These are phyloP conservation scores for Pythium monospermum DNA, from an alignment of 352 stramenopile species.

Conservation along the genomic window DNA sequence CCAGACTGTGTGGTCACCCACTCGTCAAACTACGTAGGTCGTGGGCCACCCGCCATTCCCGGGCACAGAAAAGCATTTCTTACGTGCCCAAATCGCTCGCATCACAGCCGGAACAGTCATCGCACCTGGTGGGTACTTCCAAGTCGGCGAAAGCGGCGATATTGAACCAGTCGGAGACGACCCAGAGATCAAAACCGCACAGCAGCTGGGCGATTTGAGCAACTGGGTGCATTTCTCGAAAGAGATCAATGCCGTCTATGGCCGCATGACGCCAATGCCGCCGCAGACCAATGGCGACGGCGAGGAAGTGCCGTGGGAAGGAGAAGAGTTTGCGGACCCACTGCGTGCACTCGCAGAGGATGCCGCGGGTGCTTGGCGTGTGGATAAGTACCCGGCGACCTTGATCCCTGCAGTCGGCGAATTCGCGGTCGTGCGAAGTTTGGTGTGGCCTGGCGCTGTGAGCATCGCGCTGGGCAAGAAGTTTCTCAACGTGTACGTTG, in stretches of 20 bases:
- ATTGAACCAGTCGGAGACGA: constrained; percentile 63
- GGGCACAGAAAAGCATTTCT: constrained; percentile 77
- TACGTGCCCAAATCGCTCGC: constrained; percentile 87
- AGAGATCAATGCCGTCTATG: constrained; percentile 82
- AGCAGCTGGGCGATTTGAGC: constrained; percentile 63
- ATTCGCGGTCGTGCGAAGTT: constrained; percentile 63
- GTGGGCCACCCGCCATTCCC: constrained; percentile 85
- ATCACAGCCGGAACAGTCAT: constrained; percentile 81
- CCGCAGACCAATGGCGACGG: constrained; percentile 68
- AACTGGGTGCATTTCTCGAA: constrained; percentile 88
- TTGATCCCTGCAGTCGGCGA: constrained; percentile 54
- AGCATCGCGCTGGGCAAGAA: constrained; percentile 82
- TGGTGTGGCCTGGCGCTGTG: constrained; percentile 84
- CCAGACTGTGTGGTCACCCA: too few relatives aligned
- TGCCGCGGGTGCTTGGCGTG: constrained; percentile 56
- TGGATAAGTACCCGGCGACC: constrained; percentile 66
- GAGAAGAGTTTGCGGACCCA: constrained; percentile 55
- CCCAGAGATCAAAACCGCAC: constrained; percentile 64
- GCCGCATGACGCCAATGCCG: constrained; percentile 63
- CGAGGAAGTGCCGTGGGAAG: constrained; percentile 62
- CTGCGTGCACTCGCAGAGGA: constrained; percentile 66
- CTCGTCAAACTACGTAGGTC: too few relatives aligned
- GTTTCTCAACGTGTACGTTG: constrained; percentile 89
- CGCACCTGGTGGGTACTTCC: constrained; percentile 83
- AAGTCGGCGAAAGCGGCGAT: constrained; percentile 65